A percentile compares a stretch with the other conserved stretches of the same genome.
These are phyloP conservation scores for Pythium pyrilobum DNA, from an alignment of 352 stramenopile genomes.

Conservation along the genomic window DNA sequence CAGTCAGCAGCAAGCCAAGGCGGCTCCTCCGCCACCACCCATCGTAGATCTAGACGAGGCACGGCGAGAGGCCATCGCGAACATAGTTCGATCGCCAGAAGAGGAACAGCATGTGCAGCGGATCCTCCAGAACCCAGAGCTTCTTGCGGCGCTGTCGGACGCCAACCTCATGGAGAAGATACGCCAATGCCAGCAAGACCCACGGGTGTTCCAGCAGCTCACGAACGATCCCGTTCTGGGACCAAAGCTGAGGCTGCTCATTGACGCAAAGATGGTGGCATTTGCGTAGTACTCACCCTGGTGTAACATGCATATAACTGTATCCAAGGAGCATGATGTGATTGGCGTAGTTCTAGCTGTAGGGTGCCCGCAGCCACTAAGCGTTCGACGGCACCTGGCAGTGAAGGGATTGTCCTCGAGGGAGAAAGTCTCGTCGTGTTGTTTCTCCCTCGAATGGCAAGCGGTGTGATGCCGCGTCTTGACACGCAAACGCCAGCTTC, in stretches of 20 bases:
- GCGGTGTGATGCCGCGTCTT: too few species aligned
- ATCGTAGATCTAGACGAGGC: slow-evolving; percentile 61
- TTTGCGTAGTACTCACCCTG: too few species aligned
- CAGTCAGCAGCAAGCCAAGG: slow-evolving; percentile 4
- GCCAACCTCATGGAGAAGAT: slow-evolving; percentile 50
- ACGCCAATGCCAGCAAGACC: slow-evolving; percentile 34
- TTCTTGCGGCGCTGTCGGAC: slow-evolving; percentile 58
- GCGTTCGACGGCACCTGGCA: too few species aligned
- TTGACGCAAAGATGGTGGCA: slow-evolving; percentile 50
- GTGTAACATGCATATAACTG: too few species aligned
- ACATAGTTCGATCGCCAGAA: slow-evolving; percentile 44
- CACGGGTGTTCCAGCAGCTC: slow-evolving; percentile 33
- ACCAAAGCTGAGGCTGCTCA: slow-evolving; percentile 48
- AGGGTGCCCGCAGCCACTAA: too few species aligned
- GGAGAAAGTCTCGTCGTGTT: too few species aligned
- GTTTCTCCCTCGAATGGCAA: too few species aligned
- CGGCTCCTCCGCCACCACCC: slow-evolving; percentile 10
- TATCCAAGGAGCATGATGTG: too few species aligned
- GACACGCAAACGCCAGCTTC: too few species aligned
- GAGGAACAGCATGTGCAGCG: slow-evolving; percentile 67
- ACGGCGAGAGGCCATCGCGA: slow-evolving; percentile 48
- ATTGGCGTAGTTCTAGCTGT: too few species aligned
- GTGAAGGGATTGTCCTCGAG: too few species aligned
- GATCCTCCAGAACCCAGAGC: slow-evolving; percentile 59
- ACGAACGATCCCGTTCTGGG: slow-evolving; percentile 35